Base-by-base conservation (phyloP, 768 basidiomycete species). In the Ramaria sp. region DNA sequence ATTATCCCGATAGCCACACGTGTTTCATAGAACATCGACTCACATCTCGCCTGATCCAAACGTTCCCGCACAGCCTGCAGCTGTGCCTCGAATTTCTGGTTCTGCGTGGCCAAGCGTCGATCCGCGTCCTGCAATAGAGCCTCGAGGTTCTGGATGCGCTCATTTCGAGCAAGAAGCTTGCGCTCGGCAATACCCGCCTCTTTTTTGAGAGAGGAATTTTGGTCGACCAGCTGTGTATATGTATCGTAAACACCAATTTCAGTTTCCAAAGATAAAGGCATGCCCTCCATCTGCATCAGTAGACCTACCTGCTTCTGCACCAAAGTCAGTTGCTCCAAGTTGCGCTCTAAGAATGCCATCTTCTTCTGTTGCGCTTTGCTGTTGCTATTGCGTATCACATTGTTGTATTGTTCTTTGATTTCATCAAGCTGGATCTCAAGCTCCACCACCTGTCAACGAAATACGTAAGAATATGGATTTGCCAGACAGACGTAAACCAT, bases 351-450 rank as follows among this genome's bases (percentile, higher is more conserved):
- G 80, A 97, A 96, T 12, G 92, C 90, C 88, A 98, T 94, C 80
- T 98, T 97, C 81, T 95, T 94, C 73, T 95, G 91, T 64, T 99
- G 96, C 7, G 95, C 91, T 70, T 95, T 94, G 71, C 88, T 93
- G 71, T 98, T 98, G 74, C 92, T 94, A 69, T 96, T 96, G 61
- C 91, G 87, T 65, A 96, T 93, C 59, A 98, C 91, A 67, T 94
- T 95, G 75, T 93, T 95, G 72, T 99, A 99, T 67, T 98, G 94
- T 71, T 99, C 96, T 70, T 90, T 91, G 70, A 96, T 92, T 68
- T 99, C 96, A 66, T 98, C 96, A 34, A 99, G 76, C 69, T 97
- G 94, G 62, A 99, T 98, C 71, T 99, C 96, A 30, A 99, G 83
- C 72, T 98, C 96, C 53, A 99, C 95, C 42, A 99, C 96, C 94